Evolutionary conservation across 192 early-diverging fungal species (phyloP), one percentile per base, ranked within the genome.

Genomic region (Podila epicladia): DNA sequence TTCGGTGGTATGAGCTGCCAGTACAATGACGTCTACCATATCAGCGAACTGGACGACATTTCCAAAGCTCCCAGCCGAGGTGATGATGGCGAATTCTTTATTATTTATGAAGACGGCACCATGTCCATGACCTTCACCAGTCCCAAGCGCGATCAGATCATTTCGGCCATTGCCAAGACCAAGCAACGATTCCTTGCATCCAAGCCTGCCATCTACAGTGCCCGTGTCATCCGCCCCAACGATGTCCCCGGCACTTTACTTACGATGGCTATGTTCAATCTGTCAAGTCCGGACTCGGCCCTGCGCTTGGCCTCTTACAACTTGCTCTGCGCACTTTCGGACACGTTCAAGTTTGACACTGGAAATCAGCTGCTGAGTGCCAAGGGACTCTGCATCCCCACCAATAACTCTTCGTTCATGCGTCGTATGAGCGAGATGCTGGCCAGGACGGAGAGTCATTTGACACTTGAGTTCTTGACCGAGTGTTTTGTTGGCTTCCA

Each of bases 161-260:
- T 90, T 70, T 88, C 91, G 76, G 89, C 91, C 17, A 87, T 97
- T 41, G 89, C 92, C 55, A 89, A 88, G 63, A 91, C 93, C 1
- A 92, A 93, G 53, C 78, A 91, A 49, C 77, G 93, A 24, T 94
- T 91, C 79, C 86, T 93, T 55, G 86, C 88, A 59, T 75, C 93
- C 0, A 91, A 90, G 63, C 93, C 91, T 17, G 72, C 83, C 13
- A 87, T 84, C 60, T 82, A 91, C 24, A 83, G 85, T 24, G 93
- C 95, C 60, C 90, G 95, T 62, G 88, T 84, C 3, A 92, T 98
- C 58, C 89, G 92, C 58, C 95, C 97, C 5, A 86, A 88, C 13
- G 96, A 97, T 87, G 96, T 98, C 9, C 94, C 96, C 0, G 97
- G 97, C 13, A 94, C 92, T 22, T 80, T 99, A 49, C 85, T 99